These are phyloP conservation scores for Bryoerythrophyllum caledonicum DNA, from an alignment of 225 moss, liverwort and hornwort species.

Conservation along the genomic window DNA sequence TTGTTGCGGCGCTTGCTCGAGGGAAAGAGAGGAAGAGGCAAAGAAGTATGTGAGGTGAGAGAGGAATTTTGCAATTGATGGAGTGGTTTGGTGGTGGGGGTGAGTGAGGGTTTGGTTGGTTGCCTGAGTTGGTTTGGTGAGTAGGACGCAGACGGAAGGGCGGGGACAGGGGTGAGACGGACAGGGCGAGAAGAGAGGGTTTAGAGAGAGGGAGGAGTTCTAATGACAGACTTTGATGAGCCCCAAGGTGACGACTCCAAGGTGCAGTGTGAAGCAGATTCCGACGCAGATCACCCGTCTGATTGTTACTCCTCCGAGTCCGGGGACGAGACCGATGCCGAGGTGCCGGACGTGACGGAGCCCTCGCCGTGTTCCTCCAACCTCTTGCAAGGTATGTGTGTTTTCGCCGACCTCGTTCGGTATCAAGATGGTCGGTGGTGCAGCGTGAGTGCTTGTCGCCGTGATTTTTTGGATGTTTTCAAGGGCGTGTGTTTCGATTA, in stretches of 20 bases:
- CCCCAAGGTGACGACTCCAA: constrained; percentile 61
- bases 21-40: background rate
- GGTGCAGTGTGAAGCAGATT: constrained; percentile 59
- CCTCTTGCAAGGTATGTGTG: constrained; percentile 45
- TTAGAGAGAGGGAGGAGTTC: constrained; percentile 16
- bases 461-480: background rate
- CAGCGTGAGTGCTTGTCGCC: background rate
- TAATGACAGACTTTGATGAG: constrained; percentile 95
- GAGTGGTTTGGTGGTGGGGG: too few species aligned
- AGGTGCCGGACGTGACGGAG: constrained; percentile 86
- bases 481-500: background rate
- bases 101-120: constrained; percentile 8
- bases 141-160: background rate
- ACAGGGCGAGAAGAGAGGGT: too few species aligned
- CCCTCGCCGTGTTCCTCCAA: constrained; percentile 43
- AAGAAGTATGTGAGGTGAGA: background rate
- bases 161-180: background rate
- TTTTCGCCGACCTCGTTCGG: too few species aligned
- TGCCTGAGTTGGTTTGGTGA: background rate
- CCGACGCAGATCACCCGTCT: constrained; percentile 73
- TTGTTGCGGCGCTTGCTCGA: too few species aligned
- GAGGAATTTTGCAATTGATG: background rate
- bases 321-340: constrained; percentile 84
- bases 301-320: constrained; percentile 65
- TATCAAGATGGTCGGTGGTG: constrained; percentile 12